phyloP scores from a whole-genome alignment of 1,284 basidiomycete species.

The Ustilago sp. region DNA sequence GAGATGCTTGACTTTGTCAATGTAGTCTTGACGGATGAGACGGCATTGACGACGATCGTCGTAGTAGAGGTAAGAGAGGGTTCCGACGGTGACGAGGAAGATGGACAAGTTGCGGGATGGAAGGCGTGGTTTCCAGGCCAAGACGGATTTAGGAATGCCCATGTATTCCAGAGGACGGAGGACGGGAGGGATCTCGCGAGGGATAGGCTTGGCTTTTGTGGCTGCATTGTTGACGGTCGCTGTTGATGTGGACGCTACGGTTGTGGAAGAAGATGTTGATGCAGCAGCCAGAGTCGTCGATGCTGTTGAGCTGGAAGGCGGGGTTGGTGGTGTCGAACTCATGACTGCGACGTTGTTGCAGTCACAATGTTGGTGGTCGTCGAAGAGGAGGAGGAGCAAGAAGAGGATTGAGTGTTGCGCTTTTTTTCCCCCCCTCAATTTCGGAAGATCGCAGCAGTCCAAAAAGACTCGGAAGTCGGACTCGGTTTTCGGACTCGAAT shows the following conservation, averaged over 20 bases:
- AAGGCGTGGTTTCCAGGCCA: constrained; percentile 73
- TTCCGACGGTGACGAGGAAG: constrained; percentile 82
- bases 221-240: constrained; percentile 8
- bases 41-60: constrained; percentile 87
- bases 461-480: neutral
- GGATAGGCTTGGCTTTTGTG: constrained; percentile 31
- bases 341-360: constrained; percentile 9
- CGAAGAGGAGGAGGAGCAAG: constrained; percentile 9
- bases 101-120: constrained; percentile 94
- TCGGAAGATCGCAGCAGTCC: constrained; percentile 21
- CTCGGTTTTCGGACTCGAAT: neutral
- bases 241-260: constrained; percentile 18
- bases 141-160: constrained; percentile 71
- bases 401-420: constrained; percentile 2
- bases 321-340: constrained; percentile 28
- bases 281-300: constrained; percentile 7
- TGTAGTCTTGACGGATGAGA: constrained; percentile 80
- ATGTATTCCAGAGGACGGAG: constrained; percentile 71
- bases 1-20: constrained; percentile 82
- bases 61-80: constrained; percentile 79
- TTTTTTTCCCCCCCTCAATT: neutral
- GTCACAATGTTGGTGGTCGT: constrained; percentile 2
- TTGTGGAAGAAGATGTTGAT: constrained; percentile 13
- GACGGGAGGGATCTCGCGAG: constrained; percentile 51
- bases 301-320: constrained; percentile 9